Conservation (phyloP, 78 protist genomes). For the Dictyostelium intermedium region DNA sequence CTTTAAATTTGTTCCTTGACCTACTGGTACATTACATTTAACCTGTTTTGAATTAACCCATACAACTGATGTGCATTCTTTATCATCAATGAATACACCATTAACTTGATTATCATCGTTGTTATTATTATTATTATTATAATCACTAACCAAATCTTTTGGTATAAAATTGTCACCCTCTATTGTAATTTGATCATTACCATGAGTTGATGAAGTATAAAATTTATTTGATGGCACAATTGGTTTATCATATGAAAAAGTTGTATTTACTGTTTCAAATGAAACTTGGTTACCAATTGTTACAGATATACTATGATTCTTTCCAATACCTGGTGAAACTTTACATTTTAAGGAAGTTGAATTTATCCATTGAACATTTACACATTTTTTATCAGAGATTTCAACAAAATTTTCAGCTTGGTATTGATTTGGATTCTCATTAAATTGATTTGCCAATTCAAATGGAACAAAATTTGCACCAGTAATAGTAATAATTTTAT, state of each 20-base stretch:
- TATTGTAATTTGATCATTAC: background rate
- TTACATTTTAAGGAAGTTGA: background rate
- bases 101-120: background rate
- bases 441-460: background rate
- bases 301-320: background rate
- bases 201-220: background rate
- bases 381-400: background rate
- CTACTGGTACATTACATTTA: conserved; percentile 28
- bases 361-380: background rate
- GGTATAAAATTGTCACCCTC: conserved; percentile 38
- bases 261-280: background rate
- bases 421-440: background rate
- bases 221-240: background rate
- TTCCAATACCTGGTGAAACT: background rate
- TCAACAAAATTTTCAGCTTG: background rate
- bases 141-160: background rate
- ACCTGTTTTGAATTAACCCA: conserved; percentile 4
- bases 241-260: background rate
- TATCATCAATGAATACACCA: conserved; percentile 2
- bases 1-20: conserved; percentile 10
- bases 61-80: background rate
- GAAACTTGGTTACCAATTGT: background rate
- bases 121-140: background rate
- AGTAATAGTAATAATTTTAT: background rate
- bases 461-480: background rate